Base-by-base conservation (phyloP, 139 green algal species). In the Nannochloris sp. region DNA sequence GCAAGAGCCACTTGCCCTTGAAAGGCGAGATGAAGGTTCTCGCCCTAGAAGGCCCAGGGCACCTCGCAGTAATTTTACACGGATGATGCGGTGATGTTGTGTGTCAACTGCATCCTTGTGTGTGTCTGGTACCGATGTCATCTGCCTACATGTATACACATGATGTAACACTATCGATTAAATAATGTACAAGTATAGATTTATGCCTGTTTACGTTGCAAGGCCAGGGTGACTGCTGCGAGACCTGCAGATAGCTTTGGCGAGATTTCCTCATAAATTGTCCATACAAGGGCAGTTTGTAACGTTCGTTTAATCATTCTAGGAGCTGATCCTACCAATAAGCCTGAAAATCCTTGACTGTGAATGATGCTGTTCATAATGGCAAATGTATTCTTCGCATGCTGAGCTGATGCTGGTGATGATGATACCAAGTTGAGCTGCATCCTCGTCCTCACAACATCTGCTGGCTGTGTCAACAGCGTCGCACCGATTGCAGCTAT, bases 201-300 rank as follows among this genome's bases (percentile, higher is more conserved):
- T 40, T 11, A 40, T 40, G 34, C 34, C 34, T 40, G 34, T 12
- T 40, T 40, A 40, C 8, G 34, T 40, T 40, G 34, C 34, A 40
- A 5, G 7, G 34, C 34, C 6, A 40, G 34, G 34, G 34, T 40
- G 8, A 40, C 8, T 40, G 34, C 34, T 9, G 34, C 34, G 9
- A 40, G 34, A 11, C 34, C 46, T 53, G 36, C 57, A 12, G 44
- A 31, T 31, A 66, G 60, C n/a, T 75, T 56, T 1, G 83, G 83
- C 53, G 83, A 48, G 44, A 95, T 71, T 64, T 93, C 86, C 64
- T 95, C 87, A 57, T 93, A 95, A 23, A 95, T 61, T 18, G 86
- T 92, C 88, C 88, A 96, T 37, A 96, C 81, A 43, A 96, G 66
- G 1, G 86, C 86, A 9, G 88, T 94, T 78, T 96, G 88, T 53